phyloP scores from a whole-genome alignment of 768 basidiomycete species.

The Cyclocybe cylindracea region DNA sequence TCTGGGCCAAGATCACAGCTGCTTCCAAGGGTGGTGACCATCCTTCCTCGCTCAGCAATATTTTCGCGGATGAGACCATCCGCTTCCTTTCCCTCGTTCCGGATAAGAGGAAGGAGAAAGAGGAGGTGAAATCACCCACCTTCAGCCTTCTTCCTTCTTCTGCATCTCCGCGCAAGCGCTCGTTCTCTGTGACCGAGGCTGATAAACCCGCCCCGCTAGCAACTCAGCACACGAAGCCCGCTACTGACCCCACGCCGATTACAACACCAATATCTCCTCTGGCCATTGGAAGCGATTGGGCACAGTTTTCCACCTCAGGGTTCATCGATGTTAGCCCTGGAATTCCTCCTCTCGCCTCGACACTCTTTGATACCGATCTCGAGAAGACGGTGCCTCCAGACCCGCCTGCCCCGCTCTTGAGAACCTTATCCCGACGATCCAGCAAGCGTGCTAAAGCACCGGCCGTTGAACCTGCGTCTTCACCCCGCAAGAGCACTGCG shows the following conservation, averaged over 20 bases:
- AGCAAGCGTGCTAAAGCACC: constrained; percentile 19
- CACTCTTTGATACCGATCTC: constrained; percentile 59
- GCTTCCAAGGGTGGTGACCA: constrained; percentile 34
- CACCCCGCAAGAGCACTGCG: constrained; percentile 1
- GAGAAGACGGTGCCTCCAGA: constrained; percentile 40
- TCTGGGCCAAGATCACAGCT: constrained; percentile 60
- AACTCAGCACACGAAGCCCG: constrained; percentile 28
- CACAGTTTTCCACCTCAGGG: constrained; percentile 65
- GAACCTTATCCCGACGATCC: constrained; percentile 21
- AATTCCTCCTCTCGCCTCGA: constrained; percentile 49
- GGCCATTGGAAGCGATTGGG: constrained; percentile 55
- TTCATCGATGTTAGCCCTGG: constrained; percentile 47
- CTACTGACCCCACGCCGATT: constrained; percentile 30
- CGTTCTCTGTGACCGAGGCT: constrained; percentile 27
- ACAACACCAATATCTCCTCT: constrained; percentile 28
- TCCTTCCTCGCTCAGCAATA: constrained; percentile 42
- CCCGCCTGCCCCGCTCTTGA: background rate
- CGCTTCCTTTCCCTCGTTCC: constrained; percentile 52
- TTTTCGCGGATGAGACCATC: constrained; percentile 74
- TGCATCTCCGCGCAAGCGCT: constrained; percentile 28
- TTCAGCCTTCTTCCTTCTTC: constrained; percentile 29
- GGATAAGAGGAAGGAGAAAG: constrained; percentile 30
- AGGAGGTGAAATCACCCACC: constrained; percentile 30
- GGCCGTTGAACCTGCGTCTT: constrained; percentile 21
- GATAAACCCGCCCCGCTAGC: constrained; percentile 15